phyloP scores from a whole-genome alignment of 768 basidiomycete species.

The Russula emetica region DNA sequence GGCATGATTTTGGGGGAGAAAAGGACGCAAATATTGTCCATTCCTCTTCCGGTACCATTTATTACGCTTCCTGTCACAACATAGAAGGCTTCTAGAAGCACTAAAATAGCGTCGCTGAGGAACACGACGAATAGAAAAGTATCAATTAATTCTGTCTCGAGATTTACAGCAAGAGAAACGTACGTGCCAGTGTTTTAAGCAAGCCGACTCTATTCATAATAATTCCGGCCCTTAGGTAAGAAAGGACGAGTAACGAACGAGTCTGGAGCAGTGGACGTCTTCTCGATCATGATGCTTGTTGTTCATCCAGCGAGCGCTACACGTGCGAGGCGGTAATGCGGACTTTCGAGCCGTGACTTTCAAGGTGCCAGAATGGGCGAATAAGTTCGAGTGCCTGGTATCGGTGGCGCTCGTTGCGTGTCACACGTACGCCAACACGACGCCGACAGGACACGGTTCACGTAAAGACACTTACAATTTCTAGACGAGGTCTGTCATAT shows the following conservation, averaged over 20 bases:
- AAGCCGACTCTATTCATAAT: too few relatives aligned
- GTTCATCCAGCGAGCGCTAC: background rate
- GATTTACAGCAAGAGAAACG: background rate
- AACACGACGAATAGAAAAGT: background rate
- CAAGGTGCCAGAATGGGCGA: background rate
- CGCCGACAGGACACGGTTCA: background rate
- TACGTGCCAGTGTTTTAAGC: too few relatives aligned
- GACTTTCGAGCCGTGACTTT: background rate
- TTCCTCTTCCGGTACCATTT: background rate
- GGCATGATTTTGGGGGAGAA: too few relatives aligned
- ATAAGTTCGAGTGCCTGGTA: constrained; percentile 7
- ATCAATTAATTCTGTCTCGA: background rate
- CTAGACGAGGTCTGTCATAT: background rate
- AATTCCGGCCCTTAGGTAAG: too few relatives aligned
- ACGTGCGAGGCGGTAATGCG: background rate
- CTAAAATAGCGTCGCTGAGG: background rate
- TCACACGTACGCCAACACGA: background rate
- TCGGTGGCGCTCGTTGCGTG: background rate
- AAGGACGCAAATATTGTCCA: too few relatives aligned
- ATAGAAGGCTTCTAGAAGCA: background rate
- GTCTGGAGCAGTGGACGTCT: background rate
- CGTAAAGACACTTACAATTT: background rate
- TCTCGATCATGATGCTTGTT: background rate
- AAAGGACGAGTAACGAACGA: background rate
- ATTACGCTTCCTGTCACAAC: background rate